Evolutionary conservation across 2,329 filamentous ascomycete genomes (phyloP).

Genomic region (Emericellopsis cladophorae): DNA sequence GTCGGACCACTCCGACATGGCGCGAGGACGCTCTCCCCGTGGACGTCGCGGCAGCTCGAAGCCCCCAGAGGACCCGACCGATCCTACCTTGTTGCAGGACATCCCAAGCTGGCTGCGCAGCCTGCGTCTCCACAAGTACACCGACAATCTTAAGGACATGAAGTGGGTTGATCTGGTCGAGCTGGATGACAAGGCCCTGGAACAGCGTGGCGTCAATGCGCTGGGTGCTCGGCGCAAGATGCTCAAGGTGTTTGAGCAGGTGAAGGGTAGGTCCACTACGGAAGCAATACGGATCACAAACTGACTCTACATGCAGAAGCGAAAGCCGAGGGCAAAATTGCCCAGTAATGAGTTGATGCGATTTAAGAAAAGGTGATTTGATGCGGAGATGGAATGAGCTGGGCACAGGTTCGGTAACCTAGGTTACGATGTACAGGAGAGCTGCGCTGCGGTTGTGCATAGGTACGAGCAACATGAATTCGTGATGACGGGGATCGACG

Average conservation of each 20-base stretch:
- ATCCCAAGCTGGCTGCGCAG: constrained; percentile 94
- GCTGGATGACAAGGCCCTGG: constrained; percentile 83
- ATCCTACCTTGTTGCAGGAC: constrained; percentile 79
- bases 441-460: no score
- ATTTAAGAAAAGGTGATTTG: no score
- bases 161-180: constrained; percentile 91
- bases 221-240: constrained; percentile 93
- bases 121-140: constrained; percentile 94
- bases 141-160: constrained; percentile 93
- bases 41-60: constrained; percentile 91
- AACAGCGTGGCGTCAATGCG: constrained; percentile 88
- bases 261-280: constrained; percentile 48
- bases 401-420: no score
- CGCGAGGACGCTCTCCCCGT: constrained; percentile 79
- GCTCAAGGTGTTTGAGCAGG: constrained; percentile 98
- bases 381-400: no score
- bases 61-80: constrained; percentile 94
- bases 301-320: constrained; percentile 39
- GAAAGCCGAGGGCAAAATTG: constrained; percentile 54
- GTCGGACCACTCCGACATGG: constrained; percentile 87
- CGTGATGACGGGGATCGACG: no score
- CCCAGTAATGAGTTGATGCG: not conserved
- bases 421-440: no score
- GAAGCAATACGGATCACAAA: not conserved
- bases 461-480: no score